A percentile compares a stretch with the other conserved stretches of the same genome.
These are phyloP conservation scores for Penicillium pulvis DNA, from an alignment of 495 filamentous ascomycete species.

Conservation along the genomic window DNA sequence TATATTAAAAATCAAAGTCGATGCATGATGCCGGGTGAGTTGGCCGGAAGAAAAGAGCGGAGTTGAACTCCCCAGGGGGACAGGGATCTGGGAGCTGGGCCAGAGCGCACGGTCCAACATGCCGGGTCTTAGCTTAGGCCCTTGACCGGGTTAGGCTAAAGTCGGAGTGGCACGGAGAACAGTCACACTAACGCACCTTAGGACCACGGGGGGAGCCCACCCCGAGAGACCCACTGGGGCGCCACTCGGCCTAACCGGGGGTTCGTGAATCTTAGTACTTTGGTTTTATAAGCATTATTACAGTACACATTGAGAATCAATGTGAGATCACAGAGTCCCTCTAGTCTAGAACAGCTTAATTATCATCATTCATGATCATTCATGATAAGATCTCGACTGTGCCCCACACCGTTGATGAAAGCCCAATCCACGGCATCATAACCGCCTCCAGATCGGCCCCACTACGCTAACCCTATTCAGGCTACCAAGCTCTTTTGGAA, in stretches of 20 bases:
- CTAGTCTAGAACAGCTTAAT: too few relatives aligned
- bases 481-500: slow-evolving; percentile 34
- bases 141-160: slow-evolving; percentile 27
- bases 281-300: too few relatives aligned
- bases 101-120: slow-evolving; percentile 28
- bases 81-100: slow-evolving; percentile 12
- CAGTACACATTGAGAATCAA: neutral
- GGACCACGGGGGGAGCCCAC: slow-evolving; percentile 29
- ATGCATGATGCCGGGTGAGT: slow-evolving; percentile 25
- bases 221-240: slow-evolving; percentile 26
- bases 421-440: slow-evolving; percentile 13
- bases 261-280: slow-evolving; percentile 3
- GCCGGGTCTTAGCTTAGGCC: slow-evolving; percentile 27
- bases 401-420: slow-evolving; percentile 10
- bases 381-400: neutral
- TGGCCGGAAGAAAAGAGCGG: slow-evolving; percentile 13
- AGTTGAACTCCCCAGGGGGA: slow-evolving; percentile 8
- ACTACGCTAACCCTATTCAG: slow-evolving; percentile 40
- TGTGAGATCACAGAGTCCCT: neutral
- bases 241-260: slow-evolving; percentile 30
- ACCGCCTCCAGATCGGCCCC: slow-evolving; percentile 48
- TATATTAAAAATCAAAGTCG: slow-evolving; percentile 10
- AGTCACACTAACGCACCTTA: slow-evolving; percentile 32
- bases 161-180: slow-evolving; percentile 34
- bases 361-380: too few relatives aligned